Percentiles rank a stretch among this genome's conserved stretches.
phyloP scores from a whole-genome alignment of 148 eudicot genomes.

The Suaeda aralocaspica region DNA sequence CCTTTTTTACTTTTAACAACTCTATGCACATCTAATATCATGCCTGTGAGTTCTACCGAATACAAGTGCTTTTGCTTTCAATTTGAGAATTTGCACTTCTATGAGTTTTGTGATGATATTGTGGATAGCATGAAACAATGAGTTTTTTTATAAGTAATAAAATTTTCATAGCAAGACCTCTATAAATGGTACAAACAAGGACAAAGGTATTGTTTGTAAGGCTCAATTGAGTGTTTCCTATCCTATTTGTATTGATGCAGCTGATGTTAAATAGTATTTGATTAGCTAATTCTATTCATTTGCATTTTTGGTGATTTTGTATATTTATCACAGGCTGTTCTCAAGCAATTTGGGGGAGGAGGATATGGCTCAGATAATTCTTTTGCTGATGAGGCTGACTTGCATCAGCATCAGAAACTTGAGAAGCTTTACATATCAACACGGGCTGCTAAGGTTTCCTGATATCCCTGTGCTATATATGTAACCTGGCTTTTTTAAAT shows the following conservation, averaged over 20 bases:
- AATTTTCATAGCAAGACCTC: neutral
- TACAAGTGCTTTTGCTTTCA: neutral
- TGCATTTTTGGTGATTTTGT: slow-evolving; percentile 14
- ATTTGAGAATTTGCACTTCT: neutral
- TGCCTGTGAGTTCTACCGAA: neutral
- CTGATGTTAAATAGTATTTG: too few species aligned
- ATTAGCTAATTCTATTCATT: too few species aligned
- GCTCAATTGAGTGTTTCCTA: neutral
- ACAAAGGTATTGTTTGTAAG: neutral
- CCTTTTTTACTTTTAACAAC: neutral
- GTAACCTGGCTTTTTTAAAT: slow-evolving; percentile 2
- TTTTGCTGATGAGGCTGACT: slow-evolving; percentile 65
- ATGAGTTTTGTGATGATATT: neutral
- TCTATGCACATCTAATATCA: neutral
- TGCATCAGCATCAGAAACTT: slow-evolving; percentile 89
- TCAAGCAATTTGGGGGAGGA: slow-evolving; percentile 91
- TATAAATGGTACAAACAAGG: neutral
- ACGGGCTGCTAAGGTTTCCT: slow-evolving; percentile 84
- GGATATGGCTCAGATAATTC: slow-evolving; percentile 80
- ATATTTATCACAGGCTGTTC: slow-evolving; percentile 59
- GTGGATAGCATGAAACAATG: neutral
- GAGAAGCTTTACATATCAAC: slow-evolving; percentile 93
- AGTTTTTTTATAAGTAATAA: neutral
- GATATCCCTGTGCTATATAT: slow-evolving; percentile 12
- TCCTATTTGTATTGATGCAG: neutral